Percentiles rank a stretch among this genome's conserved stretches.
These are phyloP conservation scores for Tuber borchii DNA, from an alignment of 495 filamentous ascomycete species.

Conservation along the genomic window DNA sequence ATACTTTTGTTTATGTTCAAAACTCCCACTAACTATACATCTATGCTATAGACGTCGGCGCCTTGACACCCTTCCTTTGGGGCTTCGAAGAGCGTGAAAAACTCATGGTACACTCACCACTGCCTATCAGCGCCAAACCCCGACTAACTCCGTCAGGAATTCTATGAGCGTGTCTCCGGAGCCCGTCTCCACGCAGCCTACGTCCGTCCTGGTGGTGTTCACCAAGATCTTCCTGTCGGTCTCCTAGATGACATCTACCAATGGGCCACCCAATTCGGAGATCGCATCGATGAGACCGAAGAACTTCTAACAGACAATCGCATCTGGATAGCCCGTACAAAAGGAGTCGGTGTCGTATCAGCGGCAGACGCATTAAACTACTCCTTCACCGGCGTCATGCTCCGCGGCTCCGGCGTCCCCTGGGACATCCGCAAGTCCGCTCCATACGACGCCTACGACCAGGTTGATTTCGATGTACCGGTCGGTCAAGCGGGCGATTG, in stretches of 20 bases:
- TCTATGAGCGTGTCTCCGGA: slow-evolving; percentile 98
- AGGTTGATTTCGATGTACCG: slow-evolving; percentile 97
- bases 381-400: slow-evolving; percentile 94
- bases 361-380: slow-evolving; percentile 92
- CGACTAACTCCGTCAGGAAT: slow-evolving; percentile 62
- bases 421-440: slow-evolving; percentile 95
- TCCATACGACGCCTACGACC: slow-evolving; percentile 94
- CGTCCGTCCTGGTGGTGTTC: slow-evolving; percentile 93
- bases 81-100: slow-evolving; percentile 99
- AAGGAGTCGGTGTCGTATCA: slow-evolving; percentile 83
- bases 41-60: slow-evolving; percentile 66
- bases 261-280: slow-evolving; percentile 98
- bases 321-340: slow-evolving; percentile 92
- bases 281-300: slow-evolving; percentile 98
- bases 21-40: slow-evolving; percentile 1
- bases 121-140: slow-evolving; percentile 13
- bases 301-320: slow-evolving; percentile 98
- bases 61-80: slow-evolving; percentile 97
- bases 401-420: slow-evolving; percentile 91
- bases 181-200: slow-evolving; percentile 98
- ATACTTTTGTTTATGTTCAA: neutral
- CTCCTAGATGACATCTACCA: slow-evolving; percentile 99
- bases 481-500: slow-evolving; percentile 96
- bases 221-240: slow-evolving; percentile 88
- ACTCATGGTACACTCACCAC: slow-evolving; percentile 68